These are phyloP conservation scores for Fusarium verrucosum DNA, from an alignment of 2,329 filamentous ascomycete genomes.

Conservation along the genomic window DNA sequence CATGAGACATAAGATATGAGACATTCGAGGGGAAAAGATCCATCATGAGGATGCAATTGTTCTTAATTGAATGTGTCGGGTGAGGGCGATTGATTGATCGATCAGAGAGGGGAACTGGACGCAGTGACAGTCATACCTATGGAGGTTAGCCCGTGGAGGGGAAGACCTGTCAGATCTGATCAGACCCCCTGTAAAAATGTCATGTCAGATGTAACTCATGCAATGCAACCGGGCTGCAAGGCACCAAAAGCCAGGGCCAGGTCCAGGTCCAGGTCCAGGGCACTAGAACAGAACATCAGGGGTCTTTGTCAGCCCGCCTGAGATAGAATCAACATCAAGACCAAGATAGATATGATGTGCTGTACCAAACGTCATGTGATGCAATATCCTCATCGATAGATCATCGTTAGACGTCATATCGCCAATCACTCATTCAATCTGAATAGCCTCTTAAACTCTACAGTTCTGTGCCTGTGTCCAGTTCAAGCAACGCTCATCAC, in stretches of 20 bases:
- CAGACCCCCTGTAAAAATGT: conserved; percentile 7
- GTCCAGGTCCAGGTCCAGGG: background rate
- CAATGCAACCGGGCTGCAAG: conserved; percentile 34
- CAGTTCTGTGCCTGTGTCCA: background rate
- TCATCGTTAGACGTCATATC: conserved; percentile 22
- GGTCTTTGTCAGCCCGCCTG: background rate
- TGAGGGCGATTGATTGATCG: conserved; percentile 2
- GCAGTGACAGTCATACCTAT: background rate
- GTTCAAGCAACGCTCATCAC: conserved; percentile 23
- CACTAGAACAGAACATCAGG: background rate
- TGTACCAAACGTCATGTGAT: conserved; percentile 7
- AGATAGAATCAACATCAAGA: background rate
- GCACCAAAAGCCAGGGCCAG: conserved; percentile 10
- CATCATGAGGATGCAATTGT: conserved; percentile 4
- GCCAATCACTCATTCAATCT: conserved; percentile 5
- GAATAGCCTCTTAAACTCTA: conserved; percentile 12
- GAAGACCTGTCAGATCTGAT: conserved; percentile 21
- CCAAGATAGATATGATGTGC: conserved; percentile 1
- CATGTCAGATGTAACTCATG: conserved; percentile 16
- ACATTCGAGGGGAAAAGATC: conserved; percentile 7
- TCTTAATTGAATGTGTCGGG: conserved; percentile 11
- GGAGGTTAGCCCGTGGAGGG: no score
- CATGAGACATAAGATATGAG: conserved; percentile 33
- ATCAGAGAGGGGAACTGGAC: conserved; percentile 13
- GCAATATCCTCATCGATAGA: background rate